Evolutionary conservation across 2,329 filamentous ascomycete species (phyloP).

Genomic region (Alternaria sp.): DNA sequence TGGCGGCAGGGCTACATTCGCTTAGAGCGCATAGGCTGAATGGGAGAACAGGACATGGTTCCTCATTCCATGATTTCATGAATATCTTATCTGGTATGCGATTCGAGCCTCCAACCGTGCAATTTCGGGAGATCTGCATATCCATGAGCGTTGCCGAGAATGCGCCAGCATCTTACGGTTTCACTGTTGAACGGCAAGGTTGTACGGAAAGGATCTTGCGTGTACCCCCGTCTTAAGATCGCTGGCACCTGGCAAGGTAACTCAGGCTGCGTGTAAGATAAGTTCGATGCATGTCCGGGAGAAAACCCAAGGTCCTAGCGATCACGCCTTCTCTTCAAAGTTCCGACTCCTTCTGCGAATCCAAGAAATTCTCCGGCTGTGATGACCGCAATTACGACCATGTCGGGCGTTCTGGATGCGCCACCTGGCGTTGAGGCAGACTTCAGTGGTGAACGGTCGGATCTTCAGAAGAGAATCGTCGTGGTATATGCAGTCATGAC

Average conservation of each 20-base stretch:
- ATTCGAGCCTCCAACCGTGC: neutral
- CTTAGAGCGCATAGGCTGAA: neutral
- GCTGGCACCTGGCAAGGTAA: constrained; percentile 4
- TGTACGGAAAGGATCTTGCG: neutral
- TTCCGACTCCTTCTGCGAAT: neutral
- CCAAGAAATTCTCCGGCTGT: neutral
- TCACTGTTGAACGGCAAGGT: constrained; percentile 12
- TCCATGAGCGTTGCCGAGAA: neutral
- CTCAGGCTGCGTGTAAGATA: constrained; percentile 8
- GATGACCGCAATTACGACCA: constrained; percentile 5
- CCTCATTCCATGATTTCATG: neutral
- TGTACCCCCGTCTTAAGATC: constrained; percentile 1
- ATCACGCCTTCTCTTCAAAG: neutral
- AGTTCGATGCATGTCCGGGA: constrained; percentile 6
- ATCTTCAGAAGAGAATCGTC: constrained; percentile 17
- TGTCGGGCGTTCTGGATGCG: constrained; percentile 14
- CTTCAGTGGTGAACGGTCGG: constrained; percentile 16
- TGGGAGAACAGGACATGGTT: neutral
- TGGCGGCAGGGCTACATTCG: neutral
- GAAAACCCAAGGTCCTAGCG: neutral
- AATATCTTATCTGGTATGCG: neutral
- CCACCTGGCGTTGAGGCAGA: constrained; percentile 9
- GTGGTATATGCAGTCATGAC: constrained; percentile 19
- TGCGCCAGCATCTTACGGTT: constrained; percentile 7
- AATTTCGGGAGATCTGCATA: neutral